These are phyloP conservation scores for Myochromella boudieri DNA, from an alignment of 768 basidiomycete genomes.

Conservation along the genomic window DNA sequence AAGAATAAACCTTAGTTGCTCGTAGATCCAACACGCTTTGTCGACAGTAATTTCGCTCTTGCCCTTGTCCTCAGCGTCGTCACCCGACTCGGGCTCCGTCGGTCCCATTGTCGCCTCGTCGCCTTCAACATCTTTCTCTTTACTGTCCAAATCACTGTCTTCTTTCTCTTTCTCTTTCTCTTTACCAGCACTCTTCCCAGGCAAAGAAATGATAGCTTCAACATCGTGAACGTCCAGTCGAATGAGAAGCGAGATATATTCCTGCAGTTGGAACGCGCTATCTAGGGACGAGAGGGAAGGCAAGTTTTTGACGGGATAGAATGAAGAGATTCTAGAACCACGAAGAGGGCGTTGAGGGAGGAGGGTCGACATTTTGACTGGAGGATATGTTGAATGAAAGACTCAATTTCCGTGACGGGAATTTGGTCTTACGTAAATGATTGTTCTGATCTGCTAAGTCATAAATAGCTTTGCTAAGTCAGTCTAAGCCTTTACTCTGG, in stretches of 20 bases:
- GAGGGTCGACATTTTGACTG: constrained; percentile 31
- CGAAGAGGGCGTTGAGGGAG: constrained; percentile 66
- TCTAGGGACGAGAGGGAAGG: constrained; percentile 74
- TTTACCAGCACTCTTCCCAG: constrained; percentile 44
- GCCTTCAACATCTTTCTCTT: constrained; percentile 28
- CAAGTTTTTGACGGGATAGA: constrained; percentile 73
- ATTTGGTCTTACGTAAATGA: no score
- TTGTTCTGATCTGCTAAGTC: no score
- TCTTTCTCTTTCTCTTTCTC: constrained; percentile 31
- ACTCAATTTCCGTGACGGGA: no score
- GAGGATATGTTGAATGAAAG: no score
- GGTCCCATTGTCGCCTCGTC: constrained; percentile 33
- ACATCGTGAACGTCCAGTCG: constrained; percentile 88
- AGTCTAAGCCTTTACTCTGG: no score
- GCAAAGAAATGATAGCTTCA: constrained; percentile 74
- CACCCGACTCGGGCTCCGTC: constrained; percentile 17
- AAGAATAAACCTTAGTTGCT: constrained; percentile 43
- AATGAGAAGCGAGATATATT: constrained; percentile 89
- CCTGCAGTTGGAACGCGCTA: constrained; percentile 93
- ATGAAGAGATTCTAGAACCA: constrained; percentile 76
- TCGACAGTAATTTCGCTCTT: constrained; percentile 65
- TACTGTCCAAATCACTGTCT: constrained; percentile 29
- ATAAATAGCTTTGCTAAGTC: no score
- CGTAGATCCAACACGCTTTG: constrained; percentile 83
- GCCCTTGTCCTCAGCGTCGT: constrained; percentile 30